A percentile compares a stretch with the other conserved stretches of the same genome.
These are phyloP conservation scores for Citrus trifoliata DNA, from an alignment of 345 rosid species.

Conservation along the genomic window DNA sequence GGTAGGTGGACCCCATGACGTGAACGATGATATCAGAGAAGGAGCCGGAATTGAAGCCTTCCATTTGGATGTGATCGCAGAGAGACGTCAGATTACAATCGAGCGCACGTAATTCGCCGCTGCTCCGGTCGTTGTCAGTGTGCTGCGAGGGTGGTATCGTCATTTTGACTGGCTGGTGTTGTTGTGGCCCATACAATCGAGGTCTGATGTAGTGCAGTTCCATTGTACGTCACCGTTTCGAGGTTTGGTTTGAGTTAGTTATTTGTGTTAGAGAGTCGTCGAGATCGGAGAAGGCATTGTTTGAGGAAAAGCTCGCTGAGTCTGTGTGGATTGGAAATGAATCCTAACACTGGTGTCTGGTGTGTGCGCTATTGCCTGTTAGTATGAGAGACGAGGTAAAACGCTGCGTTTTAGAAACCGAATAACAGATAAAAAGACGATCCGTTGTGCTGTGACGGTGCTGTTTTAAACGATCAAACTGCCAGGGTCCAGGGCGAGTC, in stretches of 20 bases:
- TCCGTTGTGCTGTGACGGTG: neutral
- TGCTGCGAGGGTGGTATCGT: constrained; percentile 44
- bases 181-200: constrained; percentile 38
- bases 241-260: neutral
- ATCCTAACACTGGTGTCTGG: neutral
- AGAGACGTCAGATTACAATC: constrained; percentile 88
- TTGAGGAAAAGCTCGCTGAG: neutral
- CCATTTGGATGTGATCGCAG: constrained; percentile 86
- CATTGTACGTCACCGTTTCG: constrained; percentile 11
- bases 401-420: neutral
- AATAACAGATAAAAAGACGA: neutral
- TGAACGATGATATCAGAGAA: constrained; percentile 89
- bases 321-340: neutral
- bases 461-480: neutral
- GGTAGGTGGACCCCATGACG: constrained; percentile 83
- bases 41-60: constrained; percentile 78
- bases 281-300: constrained; percentile 15
- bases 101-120: constrained; percentile 63
- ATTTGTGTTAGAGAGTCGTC: neutral
- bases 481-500: neutral
- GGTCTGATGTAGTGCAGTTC: constrained; percentile 31
- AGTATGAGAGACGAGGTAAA: neutral
- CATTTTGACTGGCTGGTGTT: constrained; percentile 35
- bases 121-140: constrained; percentile 64
- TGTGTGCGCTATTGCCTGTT: neutral